Base-by-base conservation (phyloP, 169 alveolate genomes). In the Eimeria acervulina region DNA sequence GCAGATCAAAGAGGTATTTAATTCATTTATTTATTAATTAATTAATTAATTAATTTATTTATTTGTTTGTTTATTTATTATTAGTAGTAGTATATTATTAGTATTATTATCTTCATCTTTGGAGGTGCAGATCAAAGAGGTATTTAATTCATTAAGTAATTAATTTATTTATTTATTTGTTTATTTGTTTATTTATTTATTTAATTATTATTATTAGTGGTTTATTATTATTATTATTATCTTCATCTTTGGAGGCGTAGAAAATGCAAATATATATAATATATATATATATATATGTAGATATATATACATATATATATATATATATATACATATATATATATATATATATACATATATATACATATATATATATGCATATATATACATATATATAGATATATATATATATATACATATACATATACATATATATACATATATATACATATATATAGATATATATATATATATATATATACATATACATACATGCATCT, bases 41-140 rank as follows among this genome's bases (percentile, higher is more conserved):
- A 63, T 26, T 10, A 17, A 28, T 21, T 7, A 47, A 7, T 47
- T 7, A 7, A 12, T 47, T 47, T 47, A 47, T 47, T 47, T 47
- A 7, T 47, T 7, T 63, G 8, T 4, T 63, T 17, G 3, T 63
- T 47, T 7, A 7, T 47, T 47, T 47, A 7, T 47, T 47, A 47
- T 47, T 47, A 7, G 5, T 47, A 47, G 5, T 47, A n/a, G n/a
- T 47, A n/a, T 23, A 94, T 88, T 2, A 47, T 28, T 23, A 94
- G 31, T 21, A 44, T 51, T 23, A 78, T 95, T 23, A 81, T 94
- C 55, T 94, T 61, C n/a, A 83, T 94, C 21, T 94, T 94, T 84
- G 96, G 96, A 26, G 96, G 96, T 28, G 66, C 89, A 15, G 94
- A 84, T 44, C 84, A 72, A 31, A 8, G 51, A 28, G 84, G 84